A percentile compares a stretch with the other conserved stretches of the same genome.
Conservation (phyloP, 345 rosid species). For the Eucalyptus curtisii region DNA sequence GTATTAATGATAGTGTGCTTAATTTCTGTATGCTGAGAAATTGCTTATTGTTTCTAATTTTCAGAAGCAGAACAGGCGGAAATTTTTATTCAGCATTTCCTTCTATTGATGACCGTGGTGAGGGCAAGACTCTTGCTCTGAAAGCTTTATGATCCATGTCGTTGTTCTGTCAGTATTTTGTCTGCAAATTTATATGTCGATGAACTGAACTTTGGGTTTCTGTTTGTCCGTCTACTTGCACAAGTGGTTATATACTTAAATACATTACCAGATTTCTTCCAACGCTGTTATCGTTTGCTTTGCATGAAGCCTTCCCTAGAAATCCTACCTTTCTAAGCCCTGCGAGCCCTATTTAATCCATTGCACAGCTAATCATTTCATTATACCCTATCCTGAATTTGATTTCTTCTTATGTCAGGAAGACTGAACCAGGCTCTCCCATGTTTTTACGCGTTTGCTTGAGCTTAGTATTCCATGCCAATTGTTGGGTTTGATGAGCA, state of each 20-base stretch:
- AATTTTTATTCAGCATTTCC: constrained; percentile 56
- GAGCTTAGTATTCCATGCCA: not conserved
- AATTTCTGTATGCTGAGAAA: not conserved
- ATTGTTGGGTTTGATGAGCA: not conserved
- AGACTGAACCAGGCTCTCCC: not conserved
- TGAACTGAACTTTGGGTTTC: not conserved
- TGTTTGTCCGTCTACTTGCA: not conserved
- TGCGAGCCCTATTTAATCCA: not conserved
- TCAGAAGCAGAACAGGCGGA: constrained; percentile 64
- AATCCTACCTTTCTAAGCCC: not conserved
- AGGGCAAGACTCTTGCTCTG: not conserved
- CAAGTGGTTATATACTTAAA: not conserved
- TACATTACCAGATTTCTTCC: not conserved
- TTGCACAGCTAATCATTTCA: not conserved
- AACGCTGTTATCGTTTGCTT: not conserved
- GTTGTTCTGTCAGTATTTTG: not conserved
- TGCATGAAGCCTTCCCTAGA: not conserved
- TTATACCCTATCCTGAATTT: not conserved
- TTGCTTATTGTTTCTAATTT: constrained; percentile 34
- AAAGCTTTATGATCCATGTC: not conserved
- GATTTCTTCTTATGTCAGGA: not conserved
- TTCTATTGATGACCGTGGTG: constrained; percentile 40
- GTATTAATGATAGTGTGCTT: not conserved
- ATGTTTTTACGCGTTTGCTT: not conserved
- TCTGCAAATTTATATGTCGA: not conserved